Percentiles rank a stretch among this genome's conserved stretches.
These are phyloP conservation scores for Thraustotheca clavata DNA, from an alignment of 352 stramenopile genomes.

Conservation along the genomic window DNA sequence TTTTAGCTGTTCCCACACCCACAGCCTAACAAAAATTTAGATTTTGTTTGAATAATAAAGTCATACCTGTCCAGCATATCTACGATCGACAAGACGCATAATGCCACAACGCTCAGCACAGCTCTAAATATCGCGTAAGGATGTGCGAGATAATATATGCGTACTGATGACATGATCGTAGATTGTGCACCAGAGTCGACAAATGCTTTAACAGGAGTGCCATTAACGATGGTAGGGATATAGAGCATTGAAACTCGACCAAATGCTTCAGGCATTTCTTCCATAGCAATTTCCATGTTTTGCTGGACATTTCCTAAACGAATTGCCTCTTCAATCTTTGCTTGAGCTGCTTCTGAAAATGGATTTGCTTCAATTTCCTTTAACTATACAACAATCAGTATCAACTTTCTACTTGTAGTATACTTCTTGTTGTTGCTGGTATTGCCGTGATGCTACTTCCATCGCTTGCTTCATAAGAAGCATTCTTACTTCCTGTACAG, in stretches of 20 bases:
- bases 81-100: slow-evolving; percentile 82
- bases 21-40: slow-evolving; percentile 61
- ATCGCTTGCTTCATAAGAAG: slow-evolving; percentile 79
- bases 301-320: slow-evolving; percentile 77
- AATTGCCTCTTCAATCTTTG: slow-evolving; percentile 79
- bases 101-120: slow-evolving; percentile 88
- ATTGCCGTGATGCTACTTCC: slow-evolving; percentile 59
- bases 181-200: slow-evolving; percentile 86
- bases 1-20: slow-evolving; percentile 94
- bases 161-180: slow-evolving; percentile 89
- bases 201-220: slow-evolving; percentile 80
- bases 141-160: slow-evolving; percentile 1
- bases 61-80: slow-evolving; percentile 78
- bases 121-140: slow-evolving; percentile 27
- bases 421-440: slow-evolving; percentile 75
- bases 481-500: slow-evolving; percentile 67
- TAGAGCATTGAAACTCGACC: slow-evolving; percentile 84
- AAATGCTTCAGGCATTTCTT: slow-evolving; percentile 84
- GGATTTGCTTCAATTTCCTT: slow-evolving; percentile 57
- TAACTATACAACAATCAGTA: slow-evolving; percentile 22
- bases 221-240: slow-evolving; percentile 77
- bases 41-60: not conserved
- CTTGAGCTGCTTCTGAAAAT: slow-evolving; percentile 64
- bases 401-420: not conserved
- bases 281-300: slow-evolving; percentile 86